Evolutionary conservation across 352 stramenopile species (phyloP).

Genomic region (Phytophthora idaei): DNA sequence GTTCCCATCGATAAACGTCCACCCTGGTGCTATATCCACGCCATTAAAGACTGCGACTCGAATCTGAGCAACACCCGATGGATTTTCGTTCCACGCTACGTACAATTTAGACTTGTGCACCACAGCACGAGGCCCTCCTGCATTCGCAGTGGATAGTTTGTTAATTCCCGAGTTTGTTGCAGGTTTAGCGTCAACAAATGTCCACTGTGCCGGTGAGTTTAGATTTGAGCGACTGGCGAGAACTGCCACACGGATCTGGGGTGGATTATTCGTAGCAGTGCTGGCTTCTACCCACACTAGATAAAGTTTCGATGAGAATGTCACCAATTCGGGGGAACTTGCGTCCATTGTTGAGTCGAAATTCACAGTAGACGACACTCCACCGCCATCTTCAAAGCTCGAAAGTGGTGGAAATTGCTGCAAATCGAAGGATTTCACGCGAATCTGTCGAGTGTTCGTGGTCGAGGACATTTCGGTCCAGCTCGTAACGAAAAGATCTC

Average conservation of each 20-base stretch:
- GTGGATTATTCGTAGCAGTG: conserved; percentile 32
- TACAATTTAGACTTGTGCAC: conserved; percentile 57
- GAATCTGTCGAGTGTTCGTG: conserved; percentile 42
- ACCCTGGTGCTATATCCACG: conserved; percentile 41
- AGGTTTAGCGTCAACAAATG: conserved; percentile 38
- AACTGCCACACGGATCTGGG: conserved; percentile 54
- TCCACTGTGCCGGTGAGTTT: conserved; percentile 39
- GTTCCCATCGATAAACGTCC: conserved; percentile 70
- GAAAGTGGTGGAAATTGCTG: conserved; percentile 39
- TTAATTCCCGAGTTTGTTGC: conserved; percentile 51
- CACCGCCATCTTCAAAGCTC: conserved; percentile 52
- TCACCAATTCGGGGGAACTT: conserved; percentile 34
- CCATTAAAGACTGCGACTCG: conserved; percentile 65
- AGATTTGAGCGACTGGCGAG: conserved; percentile 35
- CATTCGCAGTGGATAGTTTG: conserved; percentile 41
- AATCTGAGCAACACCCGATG: conserved; percentile 39
- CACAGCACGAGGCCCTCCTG: conserved; percentile 33
- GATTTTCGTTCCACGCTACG: conserved; percentile 58
- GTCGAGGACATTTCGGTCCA: conserved; percentile 53
- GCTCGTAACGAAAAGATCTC: conserved; percentile 41
- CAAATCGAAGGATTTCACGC: conserved; percentile 49
- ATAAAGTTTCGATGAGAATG: conserved; percentile 44
- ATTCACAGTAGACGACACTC: conserved; percentile 41
- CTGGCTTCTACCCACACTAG: conserved; percentile 59
- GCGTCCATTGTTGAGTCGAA: conserved; percentile 50